A percentile compares a stretch with the other conserved stretches of the same genome.
Evolutionary conservation across 768 basidiomycete genomes (phyloP).

Genomic region (Grammothele lineata): DNA sequence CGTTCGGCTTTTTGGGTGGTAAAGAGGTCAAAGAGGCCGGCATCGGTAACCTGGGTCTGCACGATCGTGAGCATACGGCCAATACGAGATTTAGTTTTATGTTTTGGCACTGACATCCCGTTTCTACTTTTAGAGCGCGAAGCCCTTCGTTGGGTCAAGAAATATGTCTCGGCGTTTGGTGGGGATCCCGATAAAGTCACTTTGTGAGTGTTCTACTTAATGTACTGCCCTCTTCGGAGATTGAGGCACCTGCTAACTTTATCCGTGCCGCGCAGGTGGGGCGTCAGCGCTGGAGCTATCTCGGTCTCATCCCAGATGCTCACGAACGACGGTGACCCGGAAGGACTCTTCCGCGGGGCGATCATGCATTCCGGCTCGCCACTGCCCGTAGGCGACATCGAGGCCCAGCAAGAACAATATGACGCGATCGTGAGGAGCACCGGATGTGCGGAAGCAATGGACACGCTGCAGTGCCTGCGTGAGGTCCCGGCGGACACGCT

Average conservation of each 20-base stretch:
- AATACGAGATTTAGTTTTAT: neutral
- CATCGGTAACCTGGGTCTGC: slow-evolving; percentile 10
- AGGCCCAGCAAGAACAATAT: slow-evolving; percentile 32
- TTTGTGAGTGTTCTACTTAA: neutral
- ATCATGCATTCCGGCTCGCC: slow-evolving; percentile 30
- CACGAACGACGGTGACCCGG: slow-evolving; percentile 19
- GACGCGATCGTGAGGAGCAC: slow-evolving; percentile 36
- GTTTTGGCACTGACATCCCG: neutral
- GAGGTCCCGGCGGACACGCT: slow-evolving; percentile 29
- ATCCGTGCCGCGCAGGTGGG: slow-evolving; percentile 24
- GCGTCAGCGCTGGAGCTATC: slow-evolving; percentile 36
- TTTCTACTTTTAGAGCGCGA: slow-evolving; percentile 28
- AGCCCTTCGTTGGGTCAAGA: slow-evolving; percentile 33
- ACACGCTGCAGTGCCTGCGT: slow-evolving; percentile 43
- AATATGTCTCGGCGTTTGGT: neutral
- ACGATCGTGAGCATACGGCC: slow-evolving; percentile 31
- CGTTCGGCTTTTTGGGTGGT: slow-evolving; percentile 21
- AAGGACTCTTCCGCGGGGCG: slow-evolving; percentile 26
- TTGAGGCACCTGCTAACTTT: neutral
- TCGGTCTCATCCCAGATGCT: slow-evolving; percentile 25
- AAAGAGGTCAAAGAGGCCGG: slow-evolving; percentile 18
- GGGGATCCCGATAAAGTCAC: slow-evolving; percentile 32
- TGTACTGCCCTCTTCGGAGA: neutral
- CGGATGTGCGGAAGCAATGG: slow-evolving; percentile 30
- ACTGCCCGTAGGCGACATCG: slow-evolving; percentile 2